Evolutionary conservation across 805 yeast genomes (phyloP), one percentile per base, ranked within the genome.

Genomic region (Saccharomycopsis olivae): DNA sequence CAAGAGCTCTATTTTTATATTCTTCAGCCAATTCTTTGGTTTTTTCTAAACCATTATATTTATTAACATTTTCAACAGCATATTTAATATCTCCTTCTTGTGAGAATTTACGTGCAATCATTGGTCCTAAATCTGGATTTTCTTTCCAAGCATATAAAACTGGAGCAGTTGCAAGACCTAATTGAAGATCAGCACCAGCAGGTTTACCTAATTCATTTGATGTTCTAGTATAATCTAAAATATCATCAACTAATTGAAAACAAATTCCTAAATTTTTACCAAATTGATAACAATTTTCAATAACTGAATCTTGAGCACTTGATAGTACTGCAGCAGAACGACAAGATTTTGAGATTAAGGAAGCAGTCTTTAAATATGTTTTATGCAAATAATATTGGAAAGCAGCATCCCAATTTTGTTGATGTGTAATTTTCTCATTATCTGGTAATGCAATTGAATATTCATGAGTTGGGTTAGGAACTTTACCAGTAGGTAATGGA

Each of bases 131-230:
- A 43, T 78, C 81, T 0, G 95, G 94, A 52, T 74, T 76, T 52
- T 80, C 74, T 53, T 73, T 77, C 98, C 98, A 92, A 1, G 98
- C 97, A 60, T 71, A 92, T 40, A 92, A 64, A 2, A 89, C 87
- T 1, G 98, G 98, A 0, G 96, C 97, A 1, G 98, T 92, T 1
- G 97, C 97, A 51, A 92, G 69, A 0, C 98, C 98, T 33, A 92
- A 66, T 57, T 88, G 76, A 51, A 92, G 68, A 61, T 92, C 98
- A 3, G 96, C 96, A 51, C 92, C 95, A 6, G 95, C 79, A 2
- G 98, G 97, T 59, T 92, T 92, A 28, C 98, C 98, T 43, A 92
- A 64, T 38, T 83, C 75, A 31, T 73, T 74, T 15, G 85, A 84
- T 23, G 88, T 75, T n/a, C 86, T 78, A 0, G 96, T 86, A 58